phyloP scores from a whole-genome alignment of 169 alveolate genomes.

The Plasmodium chabaudi region DNA sequence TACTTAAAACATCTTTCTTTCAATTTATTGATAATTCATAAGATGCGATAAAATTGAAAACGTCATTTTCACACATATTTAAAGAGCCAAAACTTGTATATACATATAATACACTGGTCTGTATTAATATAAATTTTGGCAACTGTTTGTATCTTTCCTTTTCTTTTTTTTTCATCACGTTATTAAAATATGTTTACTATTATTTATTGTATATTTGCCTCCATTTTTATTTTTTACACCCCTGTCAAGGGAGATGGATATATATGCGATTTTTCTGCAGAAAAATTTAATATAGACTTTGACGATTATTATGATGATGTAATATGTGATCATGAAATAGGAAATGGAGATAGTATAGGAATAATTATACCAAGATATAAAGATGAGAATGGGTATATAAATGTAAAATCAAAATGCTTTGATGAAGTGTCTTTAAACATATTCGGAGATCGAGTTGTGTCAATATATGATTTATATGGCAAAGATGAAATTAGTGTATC shows the following conservation, averaged over 20 bases:
- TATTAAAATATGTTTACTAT: slow-evolving; percentile 16
- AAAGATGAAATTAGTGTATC: slow-evolving; percentile 28
- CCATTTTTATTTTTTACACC: not conserved
- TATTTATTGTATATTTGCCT: slow-evolving; percentile 9
- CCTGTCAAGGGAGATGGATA: slow-evolving; percentile 28
- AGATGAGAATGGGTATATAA: slow-evolving; percentile 36
- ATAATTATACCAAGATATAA: slow-evolving; percentile 41
- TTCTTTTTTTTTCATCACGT: not conserved
- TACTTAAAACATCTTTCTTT: no score
- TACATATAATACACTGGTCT: no score
- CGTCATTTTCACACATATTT: no score
- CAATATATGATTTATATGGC: slow-evolving; percentile 44
- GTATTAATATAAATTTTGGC: not conserved
- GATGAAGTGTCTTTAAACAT: slow-evolving; percentile 26
- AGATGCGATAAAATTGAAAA: no score
- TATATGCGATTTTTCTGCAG: slow-evolving; percentile 51
- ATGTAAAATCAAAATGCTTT: slow-evolving; percentile 46
- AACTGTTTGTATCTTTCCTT: not conserved
- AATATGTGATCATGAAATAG: slow-evolving; percentile 47
- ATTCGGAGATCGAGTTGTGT: slow-evolving; percentile 22
- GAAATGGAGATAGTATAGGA: slow-evolving; percentile 50
- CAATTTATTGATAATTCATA: no score
- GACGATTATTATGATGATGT: slow-evolving; percentile 35
- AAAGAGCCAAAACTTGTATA: no score
- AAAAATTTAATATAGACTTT: slow-evolving; percentile 35